Percentiles rank a stretch among this genome's conserved stretches.
phyloP scores from a whole-genome alignment of 257 asterid species.

The Petrea volubilis region DNA sequence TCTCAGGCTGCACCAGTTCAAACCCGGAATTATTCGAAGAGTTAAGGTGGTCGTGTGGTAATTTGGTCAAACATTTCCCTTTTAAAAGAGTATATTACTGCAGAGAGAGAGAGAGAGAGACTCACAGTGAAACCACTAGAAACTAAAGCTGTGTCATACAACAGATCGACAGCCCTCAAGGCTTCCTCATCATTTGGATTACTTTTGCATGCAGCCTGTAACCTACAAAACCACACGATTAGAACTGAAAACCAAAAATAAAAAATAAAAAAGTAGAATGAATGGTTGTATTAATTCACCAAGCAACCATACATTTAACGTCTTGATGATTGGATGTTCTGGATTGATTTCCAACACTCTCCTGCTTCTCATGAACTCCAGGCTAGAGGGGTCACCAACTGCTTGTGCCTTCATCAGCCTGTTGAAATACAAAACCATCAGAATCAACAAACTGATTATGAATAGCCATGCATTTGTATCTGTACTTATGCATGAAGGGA shows the following conservation, averaged over 20 bases:
- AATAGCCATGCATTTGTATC: background rate
- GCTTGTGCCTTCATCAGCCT: conserved; percentile 97
- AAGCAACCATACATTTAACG: conserved; percentile 56
- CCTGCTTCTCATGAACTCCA: conserved; percentile 88
- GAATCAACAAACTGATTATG: background rate
- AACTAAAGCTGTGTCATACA: conserved; percentile 85
- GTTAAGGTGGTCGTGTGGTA: too few species aligned
- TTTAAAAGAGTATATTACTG: too few species aligned
- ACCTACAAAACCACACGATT: background rate
- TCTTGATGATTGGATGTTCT: conserved; percentile 79
- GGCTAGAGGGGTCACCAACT: conserved; percentile 67
- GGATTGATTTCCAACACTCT: conserved; percentile 97
- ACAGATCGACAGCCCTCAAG: conserved; percentile 84
- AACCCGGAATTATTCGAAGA: too few species aligned
- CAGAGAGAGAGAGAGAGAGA: conserved; percentile 15
- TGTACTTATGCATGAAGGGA: background rate
- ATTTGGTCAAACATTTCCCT: too few species aligned
- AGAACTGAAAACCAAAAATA: background rate
- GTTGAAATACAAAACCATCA: conserved; percentile 24
- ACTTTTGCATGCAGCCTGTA: conserved; percentile 78
- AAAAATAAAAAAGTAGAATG: too few species aligned
- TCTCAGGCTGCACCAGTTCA: conserved; percentile 79
- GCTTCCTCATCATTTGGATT: conserved; percentile 91
- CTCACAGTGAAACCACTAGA: conserved; percentile 97
- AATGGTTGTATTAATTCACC: background rate